A percentile compares a stretch with the other conserved stretches of the same genome.
These are phyloP conservation scores for Metroxylon sagu DNA, from an alignment of 176 grass and related monocot species.

Conservation along the genomic window DNA sequence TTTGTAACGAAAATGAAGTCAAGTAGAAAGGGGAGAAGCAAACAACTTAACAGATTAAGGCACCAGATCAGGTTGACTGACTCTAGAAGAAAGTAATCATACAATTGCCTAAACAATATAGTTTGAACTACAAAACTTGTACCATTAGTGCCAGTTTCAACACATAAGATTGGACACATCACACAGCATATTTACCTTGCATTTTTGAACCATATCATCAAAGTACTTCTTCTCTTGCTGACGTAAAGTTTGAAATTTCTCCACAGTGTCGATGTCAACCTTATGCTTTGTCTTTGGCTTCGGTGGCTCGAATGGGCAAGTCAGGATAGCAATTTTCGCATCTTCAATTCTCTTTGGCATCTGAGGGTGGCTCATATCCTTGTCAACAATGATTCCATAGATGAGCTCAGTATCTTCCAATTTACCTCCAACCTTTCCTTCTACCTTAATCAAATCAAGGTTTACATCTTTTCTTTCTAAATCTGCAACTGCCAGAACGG, in stretches of 20 bases:
- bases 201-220: conserved; percentile 98
- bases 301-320: conserved; percentile 95
- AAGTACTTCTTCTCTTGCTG: conserved; percentile 87
- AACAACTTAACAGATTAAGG: no score
- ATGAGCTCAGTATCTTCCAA: conserved; percentile 90
- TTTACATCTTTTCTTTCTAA: conserved; percentile 98
- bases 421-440: conserved; percentile 93
- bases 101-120: no score
- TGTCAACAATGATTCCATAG: conserved; percentile 87
- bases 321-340: conserved; percentile 89
- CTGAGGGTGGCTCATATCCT: conserved; percentile 99
- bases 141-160: no score
- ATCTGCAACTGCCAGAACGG: conserved; percentile 92
- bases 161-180: no score
- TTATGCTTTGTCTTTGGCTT: conserved; percentile 99
- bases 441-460: conserved; percentile 91
- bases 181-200: conserved; percentile 53
- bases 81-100: no score
- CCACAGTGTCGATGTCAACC: conserved; percentile 95
- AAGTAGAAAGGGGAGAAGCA: no score
- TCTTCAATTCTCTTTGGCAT: conserved; percentile 98
- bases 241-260: conserved; percentile 79
- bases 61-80: no score
- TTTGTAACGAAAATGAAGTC: no score
- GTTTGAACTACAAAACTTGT: no score